phyloP scores from a whole-genome alignment of 495 filamentous ascomycete species.

The Hyaloscypha finlandica region DNA sequence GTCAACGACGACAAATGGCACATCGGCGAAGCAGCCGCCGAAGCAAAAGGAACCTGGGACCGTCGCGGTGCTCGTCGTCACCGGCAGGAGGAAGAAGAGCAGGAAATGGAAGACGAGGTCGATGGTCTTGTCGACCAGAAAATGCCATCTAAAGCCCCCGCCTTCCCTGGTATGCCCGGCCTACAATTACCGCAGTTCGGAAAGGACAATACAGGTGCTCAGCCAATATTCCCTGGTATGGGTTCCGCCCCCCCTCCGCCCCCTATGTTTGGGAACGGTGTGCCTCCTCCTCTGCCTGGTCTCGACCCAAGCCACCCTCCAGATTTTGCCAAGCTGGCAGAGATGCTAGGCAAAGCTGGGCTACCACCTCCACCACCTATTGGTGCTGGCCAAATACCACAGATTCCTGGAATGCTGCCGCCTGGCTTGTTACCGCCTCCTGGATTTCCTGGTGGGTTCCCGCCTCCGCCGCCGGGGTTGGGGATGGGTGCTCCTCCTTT shows the following conservation, averaged over 20 bases:
- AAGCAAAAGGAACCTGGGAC: constrained; percentile 90
- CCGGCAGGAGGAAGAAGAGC: constrained; percentile 87
- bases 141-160: constrained; percentile 55
- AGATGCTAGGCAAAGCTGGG: constrained; percentile 60
- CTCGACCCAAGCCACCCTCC: constrained; percentile 61
- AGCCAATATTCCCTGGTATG: constrained; percentile 53
- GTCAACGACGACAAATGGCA: constrained; percentile 89
- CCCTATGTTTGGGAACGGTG: constrained; percentile 33
- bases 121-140: constrained; percentile 95
- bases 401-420: constrained; percentile 50
- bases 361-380: constrained; percentile 45
- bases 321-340: constrained; percentile 67
- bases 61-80: constrained; percentile 75
- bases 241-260: constrained; percentile 44
- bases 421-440: constrained; percentile 47
- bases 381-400: constrained; percentile 28
- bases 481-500: constrained; percentile 16
- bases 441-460: constrained; percentile 25
- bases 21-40: constrained; percentile 89
- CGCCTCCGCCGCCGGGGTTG: constrained; percentile 24
- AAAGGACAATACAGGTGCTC: constrained; percentile 38
- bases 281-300: constrained; percentile 49
- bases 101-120: constrained; percentile 88
- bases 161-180: constrained; percentile 55
- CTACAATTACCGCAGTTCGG: constrained; percentile 44